Evolutionary conservation across 139 green algal species (phyloP), one percentile per base, ranked within the genome.

Genomic region (Chlorella sp.): DNA sequence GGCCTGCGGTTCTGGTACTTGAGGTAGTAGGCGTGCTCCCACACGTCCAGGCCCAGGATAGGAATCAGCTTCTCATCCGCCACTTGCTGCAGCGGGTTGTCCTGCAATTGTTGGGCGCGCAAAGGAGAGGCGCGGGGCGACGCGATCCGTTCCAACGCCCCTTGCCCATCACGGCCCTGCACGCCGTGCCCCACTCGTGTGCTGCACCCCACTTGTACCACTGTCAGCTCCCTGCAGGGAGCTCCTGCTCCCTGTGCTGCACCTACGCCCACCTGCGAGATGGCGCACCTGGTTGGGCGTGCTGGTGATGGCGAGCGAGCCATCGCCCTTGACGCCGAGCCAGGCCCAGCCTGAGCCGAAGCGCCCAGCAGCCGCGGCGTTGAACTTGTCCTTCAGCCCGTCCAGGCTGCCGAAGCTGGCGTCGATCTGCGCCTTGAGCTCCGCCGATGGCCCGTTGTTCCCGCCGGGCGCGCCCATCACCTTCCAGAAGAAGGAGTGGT

Each of bases 331-430:
- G 24, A 86, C 67, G 24, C 79, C 77, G 32, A 96, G 81, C 91
- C 91, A 97, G 0, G 91, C 91, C 91, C 91, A 96, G 33, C 91
- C 91, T 62, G 76, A 88, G 50, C 91, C 91, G 77, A 96, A 96
- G 71, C 88, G 81, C 1, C 34, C 73, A 1, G 90, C 86, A 22
- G 79, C 79, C 20, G 91, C 87, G 2, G 81, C 79, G 77, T 94
- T 94, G 80, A 97, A 96, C 71, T 92, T 88, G 31, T 63, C 74
- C 80, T 94, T 91, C 72, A 95, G 82, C 72, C 87, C 84, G 69
- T 96, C 91, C 24, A 92, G 27, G 61, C 74, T 87, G 69, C 89
- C 89, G 65, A 93, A 90, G 23, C 69, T 42, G 1, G 60, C 49
- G 59, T 95, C 88, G 59, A 97, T 91, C 35, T 84, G 87, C 4